phyloP scores from a whole-genome alignment of 352 stramenopile genomes.

The Hyaloperonospora brassicae region DNA sequence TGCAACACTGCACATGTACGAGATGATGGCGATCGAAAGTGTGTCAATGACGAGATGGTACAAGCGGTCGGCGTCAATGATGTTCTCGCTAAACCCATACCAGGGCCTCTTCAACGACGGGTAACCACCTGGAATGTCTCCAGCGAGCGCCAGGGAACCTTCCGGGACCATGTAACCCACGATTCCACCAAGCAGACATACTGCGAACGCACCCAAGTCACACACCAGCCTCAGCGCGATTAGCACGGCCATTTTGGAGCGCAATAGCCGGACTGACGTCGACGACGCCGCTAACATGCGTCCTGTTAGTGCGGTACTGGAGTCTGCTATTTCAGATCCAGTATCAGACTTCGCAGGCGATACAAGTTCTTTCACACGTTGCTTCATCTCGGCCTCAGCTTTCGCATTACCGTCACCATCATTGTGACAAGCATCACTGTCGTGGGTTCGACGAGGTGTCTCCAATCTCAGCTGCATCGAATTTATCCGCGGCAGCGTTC shows the following conservation, averaged over 20 bases:
- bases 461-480: slow-evolving; percentile 15
- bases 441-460: slow-evolving; percentile 4
- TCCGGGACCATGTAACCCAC: slow-evolving; percentile 52
- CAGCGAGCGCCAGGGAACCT: slow-evolving; percentile 65
- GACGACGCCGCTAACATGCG: slow-evolving; percentile 26
- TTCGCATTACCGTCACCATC: slow-evolving; percentile 11
- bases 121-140: slow-evolving; percentile 59
- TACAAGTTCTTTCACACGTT: slow-evolving; percentile 30
- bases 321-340: slow-evolving; percentile 38
- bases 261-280: slow-evolving; percentile 21
- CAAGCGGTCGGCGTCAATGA: slow-evolving; percentile 48
- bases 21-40: slow-evolving; percentile 81
- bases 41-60: slow-evolving; percentile 61
- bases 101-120: slow-evolving; percentile 45
- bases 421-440: not conserved
- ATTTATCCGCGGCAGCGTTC: slow-evolving; percentile 16
- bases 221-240: slow-evolving; percentile 41
- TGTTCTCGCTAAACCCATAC: slow-evolving; percentile 30
- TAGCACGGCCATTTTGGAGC: slow-evolving; percentile 27
- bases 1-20: slow-evolving; percentile 54
- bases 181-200: slow-evolving; percentile 71
- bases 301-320: slow-evolving; percentile 42
- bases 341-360: slow-evolving; percentile 43
- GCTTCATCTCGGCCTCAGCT: slow-evolving; percentile 20
- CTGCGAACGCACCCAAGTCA: slow-evolving; percentile 63